Percentiles rank a stretch among this genome's conserved stretches.
Evolutionary conservation across 2,329 filamentous ascomycete genomes (phyloP).

Genomic region (Annulohypoxylon truncatum): DNA sequence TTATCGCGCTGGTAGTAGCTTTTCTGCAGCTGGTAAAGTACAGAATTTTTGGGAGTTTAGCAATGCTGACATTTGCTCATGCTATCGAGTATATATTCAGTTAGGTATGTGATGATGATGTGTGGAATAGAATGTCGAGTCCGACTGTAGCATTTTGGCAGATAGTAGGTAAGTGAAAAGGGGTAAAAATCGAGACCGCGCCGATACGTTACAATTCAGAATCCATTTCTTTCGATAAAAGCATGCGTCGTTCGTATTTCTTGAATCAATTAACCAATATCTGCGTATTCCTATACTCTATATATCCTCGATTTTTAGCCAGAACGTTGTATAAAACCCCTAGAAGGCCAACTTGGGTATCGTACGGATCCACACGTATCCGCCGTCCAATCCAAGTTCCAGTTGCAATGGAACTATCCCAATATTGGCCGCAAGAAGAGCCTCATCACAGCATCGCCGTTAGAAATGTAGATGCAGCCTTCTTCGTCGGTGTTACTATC

Average conservation of each 20-base stretch:
- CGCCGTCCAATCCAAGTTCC: neutral
- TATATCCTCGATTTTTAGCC: neutral
- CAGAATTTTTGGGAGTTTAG: too few species aligned
- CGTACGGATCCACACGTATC: neutral
- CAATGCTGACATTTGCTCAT: too few species aligned
- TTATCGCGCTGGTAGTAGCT: too few species aligned
- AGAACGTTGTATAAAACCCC: neutral
- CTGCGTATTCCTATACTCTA: neutral
- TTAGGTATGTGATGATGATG: neutral
- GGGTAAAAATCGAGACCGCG: too few species aligned
- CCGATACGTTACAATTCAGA: too few species aligned
- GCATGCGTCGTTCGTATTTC: too few species aligned
- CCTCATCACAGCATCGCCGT: constrained; percentile 24
- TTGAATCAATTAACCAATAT: neutral
- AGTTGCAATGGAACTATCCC: neutral
- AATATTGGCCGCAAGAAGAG: constrained; percentile 5
- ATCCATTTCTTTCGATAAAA: too few species aligned
- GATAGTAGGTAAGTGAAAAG: too few species aligned
- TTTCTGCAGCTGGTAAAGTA: too few species aligned
- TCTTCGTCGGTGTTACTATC: constrained; percentile 10
- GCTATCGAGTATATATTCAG: too few species aligned
- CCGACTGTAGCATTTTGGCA: too few species aligned
- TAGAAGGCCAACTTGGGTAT: neutral
- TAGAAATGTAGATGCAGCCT: constrained; percentile 23
- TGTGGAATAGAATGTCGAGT: neutral